A percentile compares a stretch with the other conserved stretches of the same genome.
These are phyloP conservation scores for Claviceps capensis DNA, from an alignment of 2,329 filamentous ascomycete genomes.

Conservation along the genomic window DNA sequence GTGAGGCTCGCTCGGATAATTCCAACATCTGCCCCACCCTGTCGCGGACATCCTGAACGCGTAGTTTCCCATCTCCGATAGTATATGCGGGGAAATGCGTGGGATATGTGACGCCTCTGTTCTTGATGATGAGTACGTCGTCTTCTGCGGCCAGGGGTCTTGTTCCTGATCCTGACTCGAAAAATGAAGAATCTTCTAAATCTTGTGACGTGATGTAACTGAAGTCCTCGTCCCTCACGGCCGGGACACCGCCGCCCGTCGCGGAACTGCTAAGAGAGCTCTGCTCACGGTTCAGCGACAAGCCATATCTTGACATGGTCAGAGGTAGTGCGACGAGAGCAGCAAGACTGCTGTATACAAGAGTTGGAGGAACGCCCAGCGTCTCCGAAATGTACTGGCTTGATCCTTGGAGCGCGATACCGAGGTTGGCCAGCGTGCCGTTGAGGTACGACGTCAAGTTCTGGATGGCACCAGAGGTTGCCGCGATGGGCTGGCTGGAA, in stretches of 20 bases:
- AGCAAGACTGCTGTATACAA: constrained; percentile 37
- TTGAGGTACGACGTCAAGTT: constrained; percentile 46
- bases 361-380: constrained; percentile 32
- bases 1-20: constrained; percentile 36
- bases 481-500: constrained; percentile 43
- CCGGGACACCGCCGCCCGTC: constrained; percentile 35
- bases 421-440: constrained; percentile 35
- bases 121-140: constrained; percentile 57
- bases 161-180: neutral
- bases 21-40: constrained; percentile 55
- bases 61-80: constrained; percentile 60
- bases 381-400: constrained; percentile 38
- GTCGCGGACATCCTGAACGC: constrained; percentile 50
- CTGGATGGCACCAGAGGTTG: constrained; percentile 50
- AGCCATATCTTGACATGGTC: constrained; percentile 42
- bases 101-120: constrained; percentile 50
- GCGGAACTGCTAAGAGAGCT: constrained; percentile 39
- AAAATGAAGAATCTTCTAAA: constrained; percentile 32
- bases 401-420: constrained; percentile 31
- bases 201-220: constrained; percentile 75
- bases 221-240: constrained; percentile 64
- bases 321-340: constrained; percentile 35
- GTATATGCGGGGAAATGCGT: constrained; percentile 62
- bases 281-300: constrained; percentile 30
- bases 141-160: constrained; percentile 34